Base-by-base conservation (phyloP, 306 rosid species). In the Acacia acuminata region DNA sequence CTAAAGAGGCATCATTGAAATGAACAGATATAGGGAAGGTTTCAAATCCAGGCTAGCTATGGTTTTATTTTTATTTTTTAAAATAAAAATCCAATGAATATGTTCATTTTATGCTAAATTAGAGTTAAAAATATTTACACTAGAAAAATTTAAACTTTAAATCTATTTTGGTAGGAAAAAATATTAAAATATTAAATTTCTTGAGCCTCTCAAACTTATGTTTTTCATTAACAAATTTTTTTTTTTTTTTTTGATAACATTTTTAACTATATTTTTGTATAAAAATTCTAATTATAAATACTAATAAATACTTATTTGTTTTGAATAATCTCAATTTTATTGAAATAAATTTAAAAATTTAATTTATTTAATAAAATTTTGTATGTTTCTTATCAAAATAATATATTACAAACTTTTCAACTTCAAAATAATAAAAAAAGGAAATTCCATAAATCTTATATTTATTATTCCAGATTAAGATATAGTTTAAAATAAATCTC, bases 11-110 rank as follows among this genome's bases (percentile, higher is more conserved):
- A 58, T 47, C 20, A 7, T 19, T 70, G 80, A 76, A 43, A 82
- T n/a, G 81, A 58, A 63, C 83, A 64, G 30, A 81, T 44, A 78
- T 15, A 19, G 76, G 71, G 60, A 60, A 63, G 25, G 50, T 73
- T 65, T 73, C 70, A 65, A 36, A 82, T 50, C 40, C 11, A n/a
- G 19, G 32, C 53, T 22, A 71, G 11, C 3, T 7, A 70, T 70
- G 40, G 30, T 30, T 66, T 25, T 13, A 12, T 12, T 24, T n/a
- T 61, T 61, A 25, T 3, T 64, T 25, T 25, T 32, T 17, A 4
- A 47, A 19, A n/a, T n/a, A 53, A 53, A 19, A 55, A 56, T 34
- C 7, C 45, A 38, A 38, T 17, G 16, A 20, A 38, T 36, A 68
- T 36, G 38, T 38, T 43, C 20, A 19, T 19, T 58, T 10, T 58